A percentile compares a stretch with the other conserved stretches of the same genome.
These are phyloP conservation scores for Verticillium tricorpus DNA, from an alignment of 2,329 filamentous ascomycete genomes.

Conservation along the genomic window DNA sequence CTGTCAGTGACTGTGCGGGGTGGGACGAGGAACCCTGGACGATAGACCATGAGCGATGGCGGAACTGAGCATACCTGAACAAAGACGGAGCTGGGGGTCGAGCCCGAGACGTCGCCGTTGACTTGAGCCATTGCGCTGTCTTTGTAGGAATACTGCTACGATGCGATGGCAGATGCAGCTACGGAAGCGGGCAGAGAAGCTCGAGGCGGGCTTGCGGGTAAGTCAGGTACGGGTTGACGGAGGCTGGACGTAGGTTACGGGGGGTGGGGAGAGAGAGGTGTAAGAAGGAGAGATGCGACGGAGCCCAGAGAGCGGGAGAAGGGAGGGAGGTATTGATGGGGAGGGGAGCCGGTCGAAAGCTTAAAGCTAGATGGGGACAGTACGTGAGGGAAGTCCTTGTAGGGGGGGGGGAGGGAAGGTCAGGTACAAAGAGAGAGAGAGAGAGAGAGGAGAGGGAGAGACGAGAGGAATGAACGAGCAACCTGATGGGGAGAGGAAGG, in stretches of 20 bases:
- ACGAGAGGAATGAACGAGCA: background rate
- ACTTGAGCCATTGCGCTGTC: constrained; percentile 35
- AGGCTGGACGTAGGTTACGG: background rate
- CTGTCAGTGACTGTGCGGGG: background rate
- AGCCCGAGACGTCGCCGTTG: constrained; percentile 44
- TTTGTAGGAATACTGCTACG: background rate
- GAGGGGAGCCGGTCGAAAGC: background rate
- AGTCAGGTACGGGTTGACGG: background rate
- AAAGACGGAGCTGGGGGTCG: constrained; percentile 42
- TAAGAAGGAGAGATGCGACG: background rate
- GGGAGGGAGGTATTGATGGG: background rate
- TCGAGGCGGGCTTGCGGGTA: background rate
- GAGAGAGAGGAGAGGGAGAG: background rate
- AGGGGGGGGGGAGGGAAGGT: background rate
- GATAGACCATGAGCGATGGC: background rate
- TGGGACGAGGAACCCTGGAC: background rate
- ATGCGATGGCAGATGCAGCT: background rate
- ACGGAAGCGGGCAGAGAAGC: background rate
- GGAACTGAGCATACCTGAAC: constrained; percentile 36
- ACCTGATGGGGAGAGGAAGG: background rate
- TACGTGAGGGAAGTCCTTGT: background rate
- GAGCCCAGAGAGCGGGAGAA: background rate
- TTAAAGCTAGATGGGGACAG: background rate
- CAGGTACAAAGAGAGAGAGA: background rate
- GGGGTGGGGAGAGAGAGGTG: no score